These are phyloP conservation scores for Nicotiana sylvestris DNA, from an alignment of 257 asterid genomes.

Conservation along the genomic window DNA sequence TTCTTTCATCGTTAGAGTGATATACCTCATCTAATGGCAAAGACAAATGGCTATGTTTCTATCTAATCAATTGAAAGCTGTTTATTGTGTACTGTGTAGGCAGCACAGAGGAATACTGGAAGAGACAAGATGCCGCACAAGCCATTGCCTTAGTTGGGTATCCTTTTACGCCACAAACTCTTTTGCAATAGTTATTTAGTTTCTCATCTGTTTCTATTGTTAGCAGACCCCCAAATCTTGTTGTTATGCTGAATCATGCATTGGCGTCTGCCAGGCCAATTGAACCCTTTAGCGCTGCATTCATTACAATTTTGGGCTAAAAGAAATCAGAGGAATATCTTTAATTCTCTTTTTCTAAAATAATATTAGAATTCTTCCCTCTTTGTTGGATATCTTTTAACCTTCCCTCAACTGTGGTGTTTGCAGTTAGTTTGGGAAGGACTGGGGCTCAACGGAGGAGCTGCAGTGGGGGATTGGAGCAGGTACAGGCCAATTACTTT, in stretches of 20 bases:
- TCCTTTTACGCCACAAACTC: conserved; percentile 7
- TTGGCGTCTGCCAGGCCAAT: not conserved
- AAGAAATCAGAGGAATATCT: not conserved
- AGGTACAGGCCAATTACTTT: conserved; percentile 9
- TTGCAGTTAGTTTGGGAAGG: conserved; percentile 39
- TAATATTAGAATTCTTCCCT: not conserved
- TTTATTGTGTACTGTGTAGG: conserved; percentile 17
- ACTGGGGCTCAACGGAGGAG: conserved; percentile 33
- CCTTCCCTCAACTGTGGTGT: not conserved
- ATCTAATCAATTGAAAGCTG: not conserved
- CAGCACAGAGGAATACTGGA: conserved; percentile 42
- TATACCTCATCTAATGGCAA: not conserved
- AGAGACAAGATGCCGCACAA: conserved; percentile 44
- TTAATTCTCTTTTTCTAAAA: not conserved
- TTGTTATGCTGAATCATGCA: not conserved
- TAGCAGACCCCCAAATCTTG: not conserved
- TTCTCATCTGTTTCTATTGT: not conserved
- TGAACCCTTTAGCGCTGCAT: not conserved
- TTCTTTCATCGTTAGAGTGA: not conserved
- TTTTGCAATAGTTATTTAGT: not conserved
- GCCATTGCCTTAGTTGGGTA: conserved; percentile 38
- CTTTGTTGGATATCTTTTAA: not conserved
- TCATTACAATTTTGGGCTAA: not conserved
- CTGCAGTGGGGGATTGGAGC: conserved; percentile 33
- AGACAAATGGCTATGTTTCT: not conserved